Evolutionary conservation across 2,329 filamentous ascomycete species (phyloP).

Genomic region (Penicillium sp.): DNA sequence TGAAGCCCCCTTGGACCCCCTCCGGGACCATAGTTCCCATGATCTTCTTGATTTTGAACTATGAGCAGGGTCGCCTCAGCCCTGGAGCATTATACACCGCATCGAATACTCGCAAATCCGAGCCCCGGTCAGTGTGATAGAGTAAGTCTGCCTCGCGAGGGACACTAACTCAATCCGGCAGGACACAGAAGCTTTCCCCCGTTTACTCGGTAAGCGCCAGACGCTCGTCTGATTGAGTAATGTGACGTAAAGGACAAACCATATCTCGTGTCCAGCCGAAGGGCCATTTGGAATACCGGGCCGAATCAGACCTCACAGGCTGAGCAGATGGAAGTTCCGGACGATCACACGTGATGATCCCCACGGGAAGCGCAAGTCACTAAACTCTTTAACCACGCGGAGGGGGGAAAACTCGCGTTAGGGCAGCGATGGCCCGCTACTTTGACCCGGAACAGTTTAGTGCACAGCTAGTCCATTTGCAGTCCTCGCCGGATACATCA

Average conservation of each 20-base stretch:
- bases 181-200: neutral
- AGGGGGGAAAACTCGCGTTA: neutral
- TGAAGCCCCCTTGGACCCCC: constrained; percentile 4
- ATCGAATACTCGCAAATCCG: neutral
- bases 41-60: neutral
- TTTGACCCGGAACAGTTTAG: neutral
- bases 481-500: neutral
- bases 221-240: neutral
- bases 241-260: neutral
- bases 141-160: neutral
- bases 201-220: neutral
- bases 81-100: neutral
- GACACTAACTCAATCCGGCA: neutral
- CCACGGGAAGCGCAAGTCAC: neutral
- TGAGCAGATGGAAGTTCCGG: neutral
- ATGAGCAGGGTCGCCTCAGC: neutral
- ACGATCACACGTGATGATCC: neutral
- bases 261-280: neutral
- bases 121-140: neutral
- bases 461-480: neutral
- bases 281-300: neutral
- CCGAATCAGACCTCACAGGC: neutral
- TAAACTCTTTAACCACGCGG: too few relatives aligned
- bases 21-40: neutral
- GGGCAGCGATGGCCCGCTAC: neutral